phyloP scores from a whole-genome alignment of 345 rosid species.

The Euphorbia lathyris region DNA sequence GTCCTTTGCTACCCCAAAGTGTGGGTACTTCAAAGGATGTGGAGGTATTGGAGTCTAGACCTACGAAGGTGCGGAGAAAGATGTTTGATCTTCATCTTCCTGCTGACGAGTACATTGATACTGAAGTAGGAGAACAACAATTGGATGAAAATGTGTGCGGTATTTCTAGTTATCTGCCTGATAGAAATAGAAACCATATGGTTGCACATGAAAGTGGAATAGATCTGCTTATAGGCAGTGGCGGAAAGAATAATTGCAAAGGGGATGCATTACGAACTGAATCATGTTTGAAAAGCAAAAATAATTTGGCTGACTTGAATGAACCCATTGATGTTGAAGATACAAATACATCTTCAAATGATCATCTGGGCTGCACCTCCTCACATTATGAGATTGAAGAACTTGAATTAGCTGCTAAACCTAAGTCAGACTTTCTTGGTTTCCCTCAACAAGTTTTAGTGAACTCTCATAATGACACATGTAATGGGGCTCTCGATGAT shows the following conservation, averaged over 20 bases:
- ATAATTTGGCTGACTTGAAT: constrained; percentile 68
- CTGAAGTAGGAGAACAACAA: constrained; percentile 40
- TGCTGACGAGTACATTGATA: constrained; percentile 66
- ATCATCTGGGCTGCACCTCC: constrained; percentile 26
- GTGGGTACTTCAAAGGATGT: constrained; percentile 48
- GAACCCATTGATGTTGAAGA: constrained; percentile 66
- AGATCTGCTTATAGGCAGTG: constrained; percentile 28
- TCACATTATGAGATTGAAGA: constrained; percentile 35
- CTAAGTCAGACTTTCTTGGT: constrained; percentile 36
- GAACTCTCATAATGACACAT: constrained; percentile 31
- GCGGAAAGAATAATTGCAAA: constrained; percentile 36
- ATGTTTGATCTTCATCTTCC: constrained; percentile 87
- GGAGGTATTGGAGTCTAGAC: constrained; percentile 64
- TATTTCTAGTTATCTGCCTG: constrained; percentile 42
- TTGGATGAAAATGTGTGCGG: constrained; percentile 37
- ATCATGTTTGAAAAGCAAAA: constrained; percentile 36
- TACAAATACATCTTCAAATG: constrained; percentile 34
- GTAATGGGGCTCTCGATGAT: constrained; percentile 24
- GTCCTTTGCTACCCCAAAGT: constrained; percentile 48
- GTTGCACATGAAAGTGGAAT: constrained; percentile 33
- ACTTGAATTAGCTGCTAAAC: constrained; percentile 31
- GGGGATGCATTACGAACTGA: constrained; percentile 38
- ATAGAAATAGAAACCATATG: constrained; percentile 43
- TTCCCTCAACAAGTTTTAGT: constrained; percentile 37
- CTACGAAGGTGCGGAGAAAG: constrained; percentile 66